phyloP scores from a whole-genome alignment of 805 yeast genomes.

The Candida railenensis region DNA sequence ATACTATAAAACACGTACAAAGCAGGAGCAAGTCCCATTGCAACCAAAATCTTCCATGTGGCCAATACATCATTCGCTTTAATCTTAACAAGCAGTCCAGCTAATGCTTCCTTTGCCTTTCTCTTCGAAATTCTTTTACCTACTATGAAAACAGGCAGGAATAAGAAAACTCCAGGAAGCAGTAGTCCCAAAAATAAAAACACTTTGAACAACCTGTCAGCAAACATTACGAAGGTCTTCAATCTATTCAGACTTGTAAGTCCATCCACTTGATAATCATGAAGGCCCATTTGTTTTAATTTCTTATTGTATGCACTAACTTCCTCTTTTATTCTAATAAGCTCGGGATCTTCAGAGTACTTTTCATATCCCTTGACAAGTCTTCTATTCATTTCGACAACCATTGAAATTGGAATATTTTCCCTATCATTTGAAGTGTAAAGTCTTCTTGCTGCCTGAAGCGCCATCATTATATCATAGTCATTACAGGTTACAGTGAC shows the following conservation, averaged over 20 bases:
- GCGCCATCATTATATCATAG: conserved; percentile 40
- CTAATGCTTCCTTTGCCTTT: conserved; percentile 40
- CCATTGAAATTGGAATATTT: conserved; percentile 38
- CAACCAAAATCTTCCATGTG: conserved; percentile 44
- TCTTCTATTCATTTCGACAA: conserved; percentile 41
- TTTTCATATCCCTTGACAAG: conserved; percentile 35
- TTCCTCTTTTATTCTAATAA: conserved; percentile 24
- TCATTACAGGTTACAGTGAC: conserved; percentile 42
- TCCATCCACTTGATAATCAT: conserved; percentile 41
- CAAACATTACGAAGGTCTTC: conserved; percentile 22
- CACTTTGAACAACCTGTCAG: conserved; percentile 25
- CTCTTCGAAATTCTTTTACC: conserved; percentile 29
- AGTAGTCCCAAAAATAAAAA: conserved; percentile 30
- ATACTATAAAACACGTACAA: conserved; percentile 39
- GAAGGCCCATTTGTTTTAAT: conserved; percentile 31
- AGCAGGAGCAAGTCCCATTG: conserved; percentile 39
- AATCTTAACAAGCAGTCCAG: conserved; percentile 37
- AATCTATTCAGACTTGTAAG: conserved; percentile 21
- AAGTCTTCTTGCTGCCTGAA: conserved; percentile 43
- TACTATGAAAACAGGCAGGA: conserved; percentile 39
- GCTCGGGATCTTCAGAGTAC: conserved; percentile 33
- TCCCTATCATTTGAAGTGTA: conserved; percentile 35
- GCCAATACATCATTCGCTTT: conserved; percentile 42
- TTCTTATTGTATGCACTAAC: conserved; percentile 35
- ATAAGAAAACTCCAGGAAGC: conserved; percentile 37